A percentile compares a stretch with the other conserved stretches of the same genome.
Conservation (phyloP, 2,329 filamentous ascomycete species). For the Tolypocladium endophyticum region DNA sequence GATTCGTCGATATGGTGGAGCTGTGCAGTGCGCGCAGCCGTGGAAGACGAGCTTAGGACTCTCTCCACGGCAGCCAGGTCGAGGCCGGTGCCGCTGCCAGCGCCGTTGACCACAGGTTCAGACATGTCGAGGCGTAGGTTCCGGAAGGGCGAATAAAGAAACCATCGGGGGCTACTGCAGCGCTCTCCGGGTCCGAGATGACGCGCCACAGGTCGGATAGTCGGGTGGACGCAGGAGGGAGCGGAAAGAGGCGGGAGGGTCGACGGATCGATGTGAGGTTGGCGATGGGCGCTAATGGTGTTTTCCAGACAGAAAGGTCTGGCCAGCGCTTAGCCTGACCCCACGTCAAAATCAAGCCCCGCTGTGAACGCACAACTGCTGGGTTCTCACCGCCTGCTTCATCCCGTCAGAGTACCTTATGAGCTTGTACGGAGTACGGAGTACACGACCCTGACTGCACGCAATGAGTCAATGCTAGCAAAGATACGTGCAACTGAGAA, state of each 20-base stretch:
- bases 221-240: not conserved
- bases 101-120: slow-evolving; percentile 16
- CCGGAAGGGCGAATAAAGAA: slow-evolving; percentile 12
- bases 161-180: slow-evolving; percentile 22
- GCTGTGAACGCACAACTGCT: not conserved
- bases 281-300: not conserved
- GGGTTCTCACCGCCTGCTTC: slow-evolving; percentile 1
- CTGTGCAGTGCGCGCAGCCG: slow-evolving; percentile 40
- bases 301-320: not conserved
- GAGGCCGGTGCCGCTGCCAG: slow-evolving; percentile 36
- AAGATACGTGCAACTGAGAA: not conserved
- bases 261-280: not conserved
- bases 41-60: slow-evolving; percentile 53
- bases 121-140: slow-evolving; percentile 21
- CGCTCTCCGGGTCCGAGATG: not conserved
- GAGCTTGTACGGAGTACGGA: too few relatives aligned
- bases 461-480: not conserved
- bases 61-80: slow-evolving; percentile 39
- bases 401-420: not conserved
- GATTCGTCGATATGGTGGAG: slow-evolving; percentile 47
- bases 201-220: not conserved
- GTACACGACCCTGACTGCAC: not conserved
- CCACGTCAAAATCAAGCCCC: slow-evolving; percentile 1
- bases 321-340: not conserved
- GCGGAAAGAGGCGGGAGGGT: not conserved